Evolutionary conservation across 306 rosid genomes (phyloP).

Genomic region (Abrus pulchellus): DNA sequence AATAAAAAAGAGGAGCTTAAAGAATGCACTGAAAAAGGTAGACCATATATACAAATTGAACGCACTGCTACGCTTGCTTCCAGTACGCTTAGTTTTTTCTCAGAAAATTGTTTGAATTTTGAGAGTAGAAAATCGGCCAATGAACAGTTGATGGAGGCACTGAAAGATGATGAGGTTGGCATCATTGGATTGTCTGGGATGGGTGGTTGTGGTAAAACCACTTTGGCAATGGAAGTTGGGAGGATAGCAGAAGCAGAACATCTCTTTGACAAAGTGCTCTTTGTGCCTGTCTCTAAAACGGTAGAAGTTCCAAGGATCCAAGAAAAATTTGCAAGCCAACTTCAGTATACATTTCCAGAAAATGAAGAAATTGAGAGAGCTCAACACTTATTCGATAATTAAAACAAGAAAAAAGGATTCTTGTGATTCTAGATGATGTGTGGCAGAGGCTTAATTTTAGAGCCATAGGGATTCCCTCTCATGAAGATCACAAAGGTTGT

Average conservation of each 20-base stretch:
- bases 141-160: slow-evolving; percentile 3
- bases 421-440: too few species aligned
- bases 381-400: too few species aligned
- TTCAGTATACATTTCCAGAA: background rate
- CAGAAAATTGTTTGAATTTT: background rate
- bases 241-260: background rate
- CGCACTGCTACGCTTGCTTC: background rate
- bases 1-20: background rate
- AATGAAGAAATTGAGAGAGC: background rate
- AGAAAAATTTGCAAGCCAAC: slow-evolving; percentile 1
- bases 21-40: background rate
- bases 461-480: too few species aligned
- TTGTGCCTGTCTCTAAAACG: background rate
- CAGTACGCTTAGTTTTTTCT: background rate
- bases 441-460: too few species aligned
- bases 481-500: background rate
- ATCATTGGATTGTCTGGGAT: slow-evolving; percentile 38
- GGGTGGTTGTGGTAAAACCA: slow-evolving; percentile 21
- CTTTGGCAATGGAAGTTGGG: background rate
- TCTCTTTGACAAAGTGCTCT: slow-evolving; percentile 27
- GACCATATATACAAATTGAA: background rate
- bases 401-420: too few species aligned
- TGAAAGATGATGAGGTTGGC: background rate
- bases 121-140: background rate
- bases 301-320: slow-evolving; percentile 14